These are phyloP conservation scores for Microstegium vimineum DNA, from an alignment of 176 grass and related monocot genomes.

Conservation along the genomic window DNA sequence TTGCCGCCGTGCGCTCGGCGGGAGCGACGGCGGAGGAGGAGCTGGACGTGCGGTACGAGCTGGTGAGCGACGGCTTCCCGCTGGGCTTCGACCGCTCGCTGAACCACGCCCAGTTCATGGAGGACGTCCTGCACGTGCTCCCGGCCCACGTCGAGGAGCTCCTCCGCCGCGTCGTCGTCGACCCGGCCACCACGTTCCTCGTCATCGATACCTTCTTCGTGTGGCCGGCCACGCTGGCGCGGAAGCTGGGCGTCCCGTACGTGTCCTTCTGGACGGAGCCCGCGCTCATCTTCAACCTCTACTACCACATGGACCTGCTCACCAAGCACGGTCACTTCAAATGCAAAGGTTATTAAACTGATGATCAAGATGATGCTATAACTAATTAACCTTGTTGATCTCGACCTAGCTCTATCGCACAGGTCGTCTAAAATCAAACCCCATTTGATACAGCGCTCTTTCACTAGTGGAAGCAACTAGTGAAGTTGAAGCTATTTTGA, in stretches of 20 bases:
- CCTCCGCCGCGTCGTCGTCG: constrained; percentile 39
- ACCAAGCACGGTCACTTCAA: constrained; percentile 46
- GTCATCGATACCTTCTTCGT: constrained; percentile 65
- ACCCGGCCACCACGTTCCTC: constrained; percentile 45
- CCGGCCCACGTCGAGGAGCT: constrained; percentile 60
- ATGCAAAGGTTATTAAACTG: constrained; percentile 26
- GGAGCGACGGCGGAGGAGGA: neutral
- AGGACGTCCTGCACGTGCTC: constrained; percentile 37
- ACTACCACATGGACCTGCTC: constrained; percentile 63
- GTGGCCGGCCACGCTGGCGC: constrained; percentile 52
- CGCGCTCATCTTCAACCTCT: constrained; percentile 55
- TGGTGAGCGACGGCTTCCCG: constrained; percentile 56
- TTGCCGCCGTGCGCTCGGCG: neutral
- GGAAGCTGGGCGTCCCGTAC: constrained; percentile 44
- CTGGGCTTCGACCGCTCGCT: constrained; percentile 46
- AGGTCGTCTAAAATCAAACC: neutral
- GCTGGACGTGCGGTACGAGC: constrained; percentile 43
- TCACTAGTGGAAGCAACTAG: too few species aligned
- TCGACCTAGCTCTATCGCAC: neutral
- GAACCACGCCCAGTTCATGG: constrained; percentile 55
- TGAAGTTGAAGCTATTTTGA: too few species aligned
- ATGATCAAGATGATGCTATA: too few species aligned
- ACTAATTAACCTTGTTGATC: too few species aligned
- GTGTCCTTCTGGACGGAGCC: constrained; percentile 79
- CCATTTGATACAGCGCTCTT: too few species aligned